A percentile compares a stretch with the other conserved stretches of the same genome.
phyloP scores from a whole-genome alignment of 176 grass and related monocot genomes.

The Saccharum spontaneum region DNA sequence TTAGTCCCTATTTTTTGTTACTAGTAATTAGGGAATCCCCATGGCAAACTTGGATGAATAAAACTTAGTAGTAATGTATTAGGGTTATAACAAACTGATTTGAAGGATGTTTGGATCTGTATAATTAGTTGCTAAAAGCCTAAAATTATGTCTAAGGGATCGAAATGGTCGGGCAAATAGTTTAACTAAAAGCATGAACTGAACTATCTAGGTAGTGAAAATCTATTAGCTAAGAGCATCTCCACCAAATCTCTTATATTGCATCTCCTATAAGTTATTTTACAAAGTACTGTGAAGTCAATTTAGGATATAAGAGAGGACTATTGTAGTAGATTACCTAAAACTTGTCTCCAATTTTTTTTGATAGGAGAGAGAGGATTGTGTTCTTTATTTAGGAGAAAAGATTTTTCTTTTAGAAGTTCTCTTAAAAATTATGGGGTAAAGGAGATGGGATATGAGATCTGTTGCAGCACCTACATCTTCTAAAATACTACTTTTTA shows the following conservation, averaged over 20 bases:
- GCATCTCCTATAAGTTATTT: background rate
- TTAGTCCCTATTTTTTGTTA: too few species aligned
- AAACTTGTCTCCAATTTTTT: background rate
- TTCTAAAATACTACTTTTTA: background rate
- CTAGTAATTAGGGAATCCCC: too few species aligned
- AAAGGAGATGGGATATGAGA: background rate
- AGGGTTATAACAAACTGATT: background rate
- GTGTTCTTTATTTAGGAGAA: background rate
- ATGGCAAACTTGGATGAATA: background rate
- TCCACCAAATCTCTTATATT: background rate
- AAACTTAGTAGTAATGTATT: background rate
- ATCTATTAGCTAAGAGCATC: background rate
- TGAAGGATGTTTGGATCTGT: background rate
- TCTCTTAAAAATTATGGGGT: background rate
- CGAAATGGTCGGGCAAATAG: background rate
- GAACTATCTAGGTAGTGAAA: background rate
- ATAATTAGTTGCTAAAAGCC: background rate
- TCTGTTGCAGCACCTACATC: background rate
- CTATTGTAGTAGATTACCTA: background rate
- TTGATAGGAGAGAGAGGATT: background rate
- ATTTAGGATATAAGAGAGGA: background rate
- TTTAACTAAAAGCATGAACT: background rate
- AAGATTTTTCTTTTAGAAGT: background rate
- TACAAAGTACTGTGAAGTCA: background rate
- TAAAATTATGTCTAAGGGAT: background rate